Evolutionary conservation across 805 yeast species (phyloP), one percentile per base, ranked within the genome.

Genomic region (Metschnikowia aberdeeniae): DNA sequence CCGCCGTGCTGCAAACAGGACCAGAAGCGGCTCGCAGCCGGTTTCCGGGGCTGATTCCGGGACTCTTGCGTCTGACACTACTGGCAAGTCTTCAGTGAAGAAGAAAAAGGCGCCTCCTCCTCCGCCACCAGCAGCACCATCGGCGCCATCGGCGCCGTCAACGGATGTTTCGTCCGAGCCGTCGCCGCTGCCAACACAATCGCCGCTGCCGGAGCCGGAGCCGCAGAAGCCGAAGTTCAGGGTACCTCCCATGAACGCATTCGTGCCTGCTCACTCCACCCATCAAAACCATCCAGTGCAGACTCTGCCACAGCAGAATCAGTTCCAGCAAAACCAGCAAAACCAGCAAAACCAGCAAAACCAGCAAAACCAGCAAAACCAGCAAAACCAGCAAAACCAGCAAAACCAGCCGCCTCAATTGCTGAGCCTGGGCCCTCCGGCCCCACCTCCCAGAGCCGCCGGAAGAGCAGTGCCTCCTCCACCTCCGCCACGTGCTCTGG

Each of bases 1-100:
- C 4, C 72, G 92, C 52, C 43, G 26, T 2, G 26, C 26, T 3
- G 26, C 26, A 22, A 22, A 22, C 8, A 22, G 26, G 26, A 2
- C 2, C 26, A 22, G 26, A 22, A 22, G 26, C 26, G 8, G 26
- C 26, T 22, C 26, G 6, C 8, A 6, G 6, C 8, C 26, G 26
- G 8, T 22, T 2, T 22, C 26, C 4, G 8, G 26, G 8, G 26
- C 26, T 22, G 26, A 22, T 2, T 22, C 26, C 2, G 26, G 26
- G 26, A 4, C 8, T 17, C 17, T 17, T 3, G 17, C 17, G 17
- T 17, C 17, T 17, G 17, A 17, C 17, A 17, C 17, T 17, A 3
- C 3, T 17, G 17, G 17, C 2, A 43, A 20, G 24, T 40, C 50
- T 13, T 46, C 46, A 2, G 45, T 38, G 34, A 45, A 45, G 36